Base-by-base conservation (phyloP, 2,329 filamentous ascomycete species). In the Chaetomium sp. region DNA sequence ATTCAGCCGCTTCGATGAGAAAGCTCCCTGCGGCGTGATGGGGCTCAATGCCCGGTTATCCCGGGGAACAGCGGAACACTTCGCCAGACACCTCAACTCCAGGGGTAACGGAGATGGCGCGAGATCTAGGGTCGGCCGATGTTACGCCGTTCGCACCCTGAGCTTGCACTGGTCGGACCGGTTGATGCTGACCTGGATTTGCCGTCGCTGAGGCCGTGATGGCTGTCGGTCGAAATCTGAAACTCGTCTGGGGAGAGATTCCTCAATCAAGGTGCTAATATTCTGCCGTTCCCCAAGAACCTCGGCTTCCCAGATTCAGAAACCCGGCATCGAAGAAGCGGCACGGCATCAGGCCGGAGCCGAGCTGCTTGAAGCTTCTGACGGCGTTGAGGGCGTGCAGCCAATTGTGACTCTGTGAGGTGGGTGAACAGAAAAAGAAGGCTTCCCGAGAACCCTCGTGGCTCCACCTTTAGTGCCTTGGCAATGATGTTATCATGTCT, bases 291-390 rank as follows among this genome's bases (percentile, higher is more conserved):
- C 10, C 11, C 1, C 12, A 33, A 32, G 12, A 9, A 46, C 19
- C 44, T 49, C 59, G 61, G 59, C 7, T 60, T 62, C 56, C 57
- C 57, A 43, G 36, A 58, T 61, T 47, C 40, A 56, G 59, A 19
- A 49, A 27, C 52, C 48, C 7, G 37, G 10, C 33, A 38, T 44
- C 14, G 44, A 41, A 0, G 47, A 44, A 32, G 41, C 46, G 27
- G 50, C 42, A 42, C 33, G n/a, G 40, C 41, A 35, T 34, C 32
- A 14, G 9, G 6, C 32, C 4, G 27, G 9, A n/a, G 3, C 14
- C 42, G 19, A 42, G n/a, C 40, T 47, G 35, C 5, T 42, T 42
- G 40, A 12, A 42, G 6, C 11, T 42, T 14, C 19, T 27, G 19
- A 27, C 19, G 19, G 19, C 19, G 19, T 27, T 27, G 19, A 27